Base-by-base conservation (phyloP, 768 basidiomycete genomes). In the Termitomyces sp. region DNA sequence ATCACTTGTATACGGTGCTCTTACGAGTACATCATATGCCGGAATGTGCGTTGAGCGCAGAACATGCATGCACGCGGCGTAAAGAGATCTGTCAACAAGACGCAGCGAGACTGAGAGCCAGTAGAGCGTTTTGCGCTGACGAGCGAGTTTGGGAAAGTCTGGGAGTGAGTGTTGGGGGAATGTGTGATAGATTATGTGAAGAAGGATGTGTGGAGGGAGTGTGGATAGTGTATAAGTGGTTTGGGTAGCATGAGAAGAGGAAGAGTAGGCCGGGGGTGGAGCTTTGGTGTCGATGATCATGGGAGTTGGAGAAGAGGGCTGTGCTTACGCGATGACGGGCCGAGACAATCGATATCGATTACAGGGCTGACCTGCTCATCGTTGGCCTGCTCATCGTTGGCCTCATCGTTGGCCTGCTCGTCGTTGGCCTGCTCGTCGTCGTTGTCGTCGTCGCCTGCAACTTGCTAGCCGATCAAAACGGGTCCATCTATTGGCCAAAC, bases 11-110 rank as follows among this genome's bases (percentile, higher is more conserved):
- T 92, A 91, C 0, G 87, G 87, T 0, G 75, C 64, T 24, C 83
- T 80, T 57, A 93, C 75, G 45, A 86, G 77, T 15, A 75, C 71
- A 22, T 71, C 69, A 65, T 93, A 93, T 0, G 80, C 71, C 6
- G 83, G 79, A 42, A 93, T 73, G 67, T 90, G 91, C 0, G 83
- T 82, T 0, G 85, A 87, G 37, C 91, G 81, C 4, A 93, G 77
- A 57, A 92, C 79, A 61, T 91, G 84, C 89, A 90, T 92, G 69
- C 80, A 88, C 12, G 88, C 87, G n/a, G 84, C 76, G 67, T 89
- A 92, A 53, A 90, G 71, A 4, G 80, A 70, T 5, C 78, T 77
- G 62, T 82, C 83, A 42, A 89, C 88, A 35, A 85, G 74, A 35
- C 90, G 74, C 38, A 93, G 75, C 46, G 72, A 71, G 10, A 75